Evolutionary conservation across 768 basidiomycete genomes (phyloP).

Genomic region (Pleurotus citrinopileatus): DNA sequence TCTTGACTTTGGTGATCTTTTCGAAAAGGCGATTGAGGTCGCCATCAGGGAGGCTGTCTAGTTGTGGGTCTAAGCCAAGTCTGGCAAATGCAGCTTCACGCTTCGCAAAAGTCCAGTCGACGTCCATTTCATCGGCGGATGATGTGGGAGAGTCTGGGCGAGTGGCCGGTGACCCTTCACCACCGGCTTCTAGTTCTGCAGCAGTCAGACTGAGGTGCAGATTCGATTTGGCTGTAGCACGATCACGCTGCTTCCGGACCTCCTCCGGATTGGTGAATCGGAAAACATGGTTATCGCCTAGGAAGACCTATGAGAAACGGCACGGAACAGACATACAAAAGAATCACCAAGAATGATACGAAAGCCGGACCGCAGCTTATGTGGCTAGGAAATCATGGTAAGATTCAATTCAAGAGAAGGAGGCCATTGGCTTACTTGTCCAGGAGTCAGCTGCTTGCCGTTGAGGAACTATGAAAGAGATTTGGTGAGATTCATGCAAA

Average conservation of each 20-base stretch:
- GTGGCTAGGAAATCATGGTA: constrained; percentile 38
- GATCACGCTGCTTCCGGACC: constrained; percentile 87
- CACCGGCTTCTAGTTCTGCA: constrained; percentile 57
- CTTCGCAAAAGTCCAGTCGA: constrained; percentile 98
- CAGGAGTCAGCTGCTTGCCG: constrained; percentile 80
- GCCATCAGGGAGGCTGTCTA: constrained; percentile 92
- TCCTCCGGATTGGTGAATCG: constrained; percentile 96
- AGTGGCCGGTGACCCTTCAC: constrained; percentile 46
- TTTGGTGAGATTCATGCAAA: constrained; percentile 13
- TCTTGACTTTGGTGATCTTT: constrained; percentile 91
- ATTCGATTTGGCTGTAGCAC: constrained; percentile 70
- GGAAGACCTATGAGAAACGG: constrained; percentile 13
- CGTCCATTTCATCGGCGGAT: constrained; percentile 68
- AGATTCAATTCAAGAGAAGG: constrained; percentile 19
- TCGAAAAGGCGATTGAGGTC: constrained; percentile 93
- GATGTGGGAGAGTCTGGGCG: constrained; percentile 80
- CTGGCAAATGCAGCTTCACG: constrained; percentile 89
- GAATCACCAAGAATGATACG: constrained; percentile 89
- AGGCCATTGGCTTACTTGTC: constrained; percentile 52
- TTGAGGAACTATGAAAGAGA: constrained; percentile 72
- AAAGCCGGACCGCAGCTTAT: constrained; percentile 90
- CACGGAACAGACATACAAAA: constrained; percentile 11
- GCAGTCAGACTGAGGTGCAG: constrained; percentile 64
- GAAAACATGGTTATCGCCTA: constrained; percentile 96
- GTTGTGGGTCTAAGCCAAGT: constrained; percentile 81